phyloP scores from a whole-genome alignment of 768 basidiomycete species.

The Termitomyces sp. region DNA sequence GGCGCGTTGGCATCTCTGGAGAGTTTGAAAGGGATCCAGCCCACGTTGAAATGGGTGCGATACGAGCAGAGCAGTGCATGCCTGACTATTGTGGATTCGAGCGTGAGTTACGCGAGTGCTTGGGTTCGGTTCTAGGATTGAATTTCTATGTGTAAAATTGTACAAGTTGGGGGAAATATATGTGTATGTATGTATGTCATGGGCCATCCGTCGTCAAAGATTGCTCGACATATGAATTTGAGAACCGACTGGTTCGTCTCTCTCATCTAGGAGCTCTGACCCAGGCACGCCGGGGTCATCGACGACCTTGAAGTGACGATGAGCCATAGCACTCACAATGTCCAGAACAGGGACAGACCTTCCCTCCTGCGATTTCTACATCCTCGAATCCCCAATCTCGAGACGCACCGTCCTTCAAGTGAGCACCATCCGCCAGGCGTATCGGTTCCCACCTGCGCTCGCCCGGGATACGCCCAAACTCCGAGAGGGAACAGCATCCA shows the following conservation, averaged over 20 bases:
- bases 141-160: background rate
- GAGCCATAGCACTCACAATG: background rate
- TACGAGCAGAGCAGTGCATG: slow-evolving; percentile 93
- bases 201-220: slow-evolving; percentile 19
- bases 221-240: slow-evolving; percentile 35
- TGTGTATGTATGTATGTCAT: background rate
- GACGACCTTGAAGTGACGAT: slow-evolving; percentile 44
- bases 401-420: slow-evolving; percentile 51
- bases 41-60: slow-evolving; percentile 71
- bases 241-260: slow-evolving; percentile 50
- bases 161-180: background rate
- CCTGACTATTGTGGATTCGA: slow-evolving; percentile 63
- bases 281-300: slow-evolving; percentile 65
- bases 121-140: slow-evolving; percentile 54
- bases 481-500: slow-evolving; percentile 73
- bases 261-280: slow-evolving; percentile 42
- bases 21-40: slow-evolving; percentile 25
- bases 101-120: slow-evolving; percentile 96
- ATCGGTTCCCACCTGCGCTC: slow-evolving; percentile 37
- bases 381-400: slow-evolving; percentile 85
- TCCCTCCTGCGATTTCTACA: slow-evolving; percentile 51
- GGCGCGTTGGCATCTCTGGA: slow-evolving; percentile 65
- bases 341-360: slow-evolving; percentile 29
- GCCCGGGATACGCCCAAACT: slow-evolving; percentile 34
- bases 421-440: slow-evolving; percentile 47